Base-by-base conservation (phyloP, 495 filamentous ascomycete genomes). In the Podospora didyma region DNA sequence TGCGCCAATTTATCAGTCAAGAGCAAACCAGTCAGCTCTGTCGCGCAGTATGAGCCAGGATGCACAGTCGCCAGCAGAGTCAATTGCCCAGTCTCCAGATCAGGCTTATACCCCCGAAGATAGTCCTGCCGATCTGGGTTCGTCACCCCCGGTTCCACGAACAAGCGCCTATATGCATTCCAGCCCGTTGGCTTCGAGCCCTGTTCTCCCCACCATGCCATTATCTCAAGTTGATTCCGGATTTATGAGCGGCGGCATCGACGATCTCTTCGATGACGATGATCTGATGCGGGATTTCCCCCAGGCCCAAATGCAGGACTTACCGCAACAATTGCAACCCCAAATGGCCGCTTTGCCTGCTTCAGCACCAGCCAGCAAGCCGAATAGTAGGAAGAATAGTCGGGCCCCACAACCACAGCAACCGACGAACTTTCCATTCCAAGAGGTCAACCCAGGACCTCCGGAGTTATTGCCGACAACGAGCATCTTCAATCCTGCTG, bases 171-270 rank as follows among this genome's bases (percentile, higher is more conserved):
- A 70, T 59, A 67, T 78, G 14, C 71, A 69, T 57, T 72, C 79
- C 56, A 75, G 81, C 74, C 69, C 85, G 60, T 62, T 65, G 7
- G 79, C 85, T 28, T 93, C 90, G 2, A 96, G 90, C 59, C 90
- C 90, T 6, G 76, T 84, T 21, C 75, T 93, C 37, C 88, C 89
- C 9, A 74, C 80, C 9, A 77, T 89, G 73, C 73, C 76, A 7
- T 70, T 78, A 37, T 67, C 69, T 2, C 75, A 79, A 54, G 74
- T 79, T 12, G 89, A 95, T 66, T 92, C 88, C 10, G 88, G 88
- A 0, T 92, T 90, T 63, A 89, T 91, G 87, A 92, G 87, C 69
- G 87, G 83, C 7, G 79, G 80, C 0, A 66, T 89, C 14, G 85
- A 89, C 19, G 84, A 89, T 42, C 51, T 72, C 0, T 78, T 78